Conservation (phyloP, 1,139 yeast genomes). For the Yamadazyma membranifaciens region DNA sequence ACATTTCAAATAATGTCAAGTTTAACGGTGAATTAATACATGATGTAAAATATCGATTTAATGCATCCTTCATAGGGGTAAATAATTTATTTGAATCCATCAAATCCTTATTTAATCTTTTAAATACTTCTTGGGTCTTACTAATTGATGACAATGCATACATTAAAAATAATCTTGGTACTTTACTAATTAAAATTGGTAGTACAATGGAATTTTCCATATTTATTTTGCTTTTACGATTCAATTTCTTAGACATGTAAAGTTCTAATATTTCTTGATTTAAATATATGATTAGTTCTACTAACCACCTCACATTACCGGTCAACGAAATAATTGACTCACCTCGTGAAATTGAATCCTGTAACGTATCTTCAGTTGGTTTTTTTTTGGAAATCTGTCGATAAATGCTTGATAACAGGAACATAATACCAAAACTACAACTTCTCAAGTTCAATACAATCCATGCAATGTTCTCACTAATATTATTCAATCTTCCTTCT, state of each 20-base stretch:
- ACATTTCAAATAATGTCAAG: slow-evolving; percentile 59
- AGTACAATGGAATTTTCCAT: slow-evolving; percentile 40
- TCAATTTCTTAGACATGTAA: slow-evolving; percentile 21
- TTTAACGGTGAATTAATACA: slow-evolving; percentile 57
- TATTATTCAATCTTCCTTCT: slow-evolving; percentile 38
- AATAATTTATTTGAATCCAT: slow-evolving; percentile 41
- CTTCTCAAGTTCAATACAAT: slow-evolving; percentile 66
- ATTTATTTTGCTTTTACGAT: slow-evolving; percentile 23
- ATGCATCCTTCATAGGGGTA: slow-evolving; percentile 55
- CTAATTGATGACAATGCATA: slow-evolving; percentile 70
- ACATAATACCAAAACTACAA: slow-evolving; percentile 72
- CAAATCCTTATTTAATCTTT: slow-evolving; percentile 43
- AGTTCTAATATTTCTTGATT: slow-evolving; percentile 64
- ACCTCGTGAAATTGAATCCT: slow-evolving; percentile 56
- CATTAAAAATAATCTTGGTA: slow-evolving; percentile 67
- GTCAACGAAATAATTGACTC: slow-evolving; percentile 59
- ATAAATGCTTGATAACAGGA: slow-evolving; percentile 63
- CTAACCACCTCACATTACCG: slow-evolving; percentile 78
- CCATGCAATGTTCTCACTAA: slow-evolving; percentile 61
- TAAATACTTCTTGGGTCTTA: slow-evolving; percentile 61
- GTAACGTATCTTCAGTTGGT: slow-evolving; percentile 48
- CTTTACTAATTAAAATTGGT: slow-evolving; percentile 60
- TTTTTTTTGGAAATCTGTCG: slow-evolving; percentile 53
- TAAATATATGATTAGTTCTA: slow-evolving; percentile 64
- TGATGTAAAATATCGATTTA: slow-evolving; percentile 52